Conservation (phyloP, 352 stramenopile species). For the Phytophthora tentaculata region DNA sequence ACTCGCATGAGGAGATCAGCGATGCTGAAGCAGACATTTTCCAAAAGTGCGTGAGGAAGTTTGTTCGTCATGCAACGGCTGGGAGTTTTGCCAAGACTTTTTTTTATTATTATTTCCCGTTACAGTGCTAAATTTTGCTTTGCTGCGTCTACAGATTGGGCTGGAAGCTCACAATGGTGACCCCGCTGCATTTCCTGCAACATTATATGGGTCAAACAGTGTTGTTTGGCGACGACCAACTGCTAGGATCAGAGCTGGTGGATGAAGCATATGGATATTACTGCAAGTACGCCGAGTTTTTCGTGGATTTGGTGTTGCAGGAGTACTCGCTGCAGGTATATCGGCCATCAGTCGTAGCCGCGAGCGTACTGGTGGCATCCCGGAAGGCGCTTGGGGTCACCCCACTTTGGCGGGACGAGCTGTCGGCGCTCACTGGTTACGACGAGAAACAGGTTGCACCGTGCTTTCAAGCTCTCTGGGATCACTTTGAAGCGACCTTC, state of each 20-base stretch:
- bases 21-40: slow-evolving; percentile 66
- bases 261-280: slow-evolving; percentile 84
- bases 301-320: slow-evolving; percentile 85
- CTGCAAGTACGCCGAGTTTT: slow-evolving; percentile 87
- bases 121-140: slow-evolving; percentile 33
- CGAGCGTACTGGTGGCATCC: slow-evolving; percentile 76
- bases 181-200: slow-evolving; percentile 81
- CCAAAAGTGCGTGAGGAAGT: slow-evolving; percentile 40
- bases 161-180: slow-evolving; percentile 75
- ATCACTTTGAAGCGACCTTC: slow-evolving; percentile 81
- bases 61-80: slow-evolving; percentile 28
- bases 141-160: slow-evolving; percentile 52
- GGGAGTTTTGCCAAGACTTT: slow-evolving; percentile 12
- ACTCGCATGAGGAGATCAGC: slow-evolving; percentile 86
- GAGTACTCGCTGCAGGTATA: slow-evolving; percentile 88
- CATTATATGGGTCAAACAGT: slow-evolving; percentile 83
- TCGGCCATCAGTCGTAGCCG: slow-evolving; percentile 79
- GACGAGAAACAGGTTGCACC: slow-evolving; percentile 77
- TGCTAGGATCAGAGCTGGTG: slow-evolving; percentile 74
- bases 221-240: slow-evolving; percentile 79
- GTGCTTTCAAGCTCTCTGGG: slow-evolving; percentile 86
- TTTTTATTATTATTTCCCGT: slow-evolving; percentile 7
- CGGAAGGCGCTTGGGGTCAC: slow-evolving; percentile 80
- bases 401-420: slow-evolving; percentile 83
- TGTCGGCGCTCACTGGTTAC: slow-evolving; percentile 85